These are phyloP conservation scores for Aspergillus fumigatus DNA, from an alignment of 2,329 filamentous ascomycete genomes.

Conservation along the genomic window DNA sequence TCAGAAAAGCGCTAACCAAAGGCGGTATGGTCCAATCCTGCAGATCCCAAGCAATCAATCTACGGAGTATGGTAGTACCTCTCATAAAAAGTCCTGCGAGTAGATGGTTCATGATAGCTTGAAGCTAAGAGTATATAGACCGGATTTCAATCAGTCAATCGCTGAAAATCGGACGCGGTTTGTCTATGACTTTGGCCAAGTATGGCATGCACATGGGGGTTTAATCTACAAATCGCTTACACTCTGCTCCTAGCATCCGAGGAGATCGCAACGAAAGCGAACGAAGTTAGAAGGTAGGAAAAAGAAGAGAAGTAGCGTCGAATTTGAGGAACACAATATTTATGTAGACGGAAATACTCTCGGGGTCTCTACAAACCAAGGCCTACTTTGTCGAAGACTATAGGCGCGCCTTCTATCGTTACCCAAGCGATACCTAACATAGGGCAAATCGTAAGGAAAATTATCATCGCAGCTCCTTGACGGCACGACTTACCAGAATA, in stretches of 20 bases:
- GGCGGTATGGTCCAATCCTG: not conserved
- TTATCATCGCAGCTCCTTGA: not conserved
- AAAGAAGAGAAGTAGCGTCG: not conserved
- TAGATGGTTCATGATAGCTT: not conserved
- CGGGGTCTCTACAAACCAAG: slow-evolving; percentile 1
- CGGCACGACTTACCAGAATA: slow-evolving; percentile 67
- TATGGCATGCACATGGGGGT: not conserved
- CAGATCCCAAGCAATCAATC: not conserved
- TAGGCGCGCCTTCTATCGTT: slow-evolving; percentile 68
- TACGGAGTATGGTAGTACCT: too few relatives aligned
- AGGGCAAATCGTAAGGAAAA: not conserved
- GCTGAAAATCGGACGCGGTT: not conserved
- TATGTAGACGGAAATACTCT: not conserved
- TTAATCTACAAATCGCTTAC: not conserved
- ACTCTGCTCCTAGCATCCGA: not conserved
- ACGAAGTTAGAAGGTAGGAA: not conserved
- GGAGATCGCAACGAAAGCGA: slow-evolving; percentile 1
- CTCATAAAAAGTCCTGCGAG: not conserved
- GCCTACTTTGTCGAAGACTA: slow-evolving; percentile 27
- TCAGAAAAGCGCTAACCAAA: not conserved
- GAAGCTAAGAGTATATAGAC: not conserved
- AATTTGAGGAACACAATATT: slow-evolving; percentile 1
- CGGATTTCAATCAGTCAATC: not conserved
- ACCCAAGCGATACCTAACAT: slow-evolving; percentile 72
- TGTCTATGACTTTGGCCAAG: not conserved